Percentiles rank a stretch among this genome's conserved stretches.
These are phyloP conservation scores for Metschnikowia sp. DNA, from an alignment of 805 yeast species.

Conservation along the genomic window DNA sequence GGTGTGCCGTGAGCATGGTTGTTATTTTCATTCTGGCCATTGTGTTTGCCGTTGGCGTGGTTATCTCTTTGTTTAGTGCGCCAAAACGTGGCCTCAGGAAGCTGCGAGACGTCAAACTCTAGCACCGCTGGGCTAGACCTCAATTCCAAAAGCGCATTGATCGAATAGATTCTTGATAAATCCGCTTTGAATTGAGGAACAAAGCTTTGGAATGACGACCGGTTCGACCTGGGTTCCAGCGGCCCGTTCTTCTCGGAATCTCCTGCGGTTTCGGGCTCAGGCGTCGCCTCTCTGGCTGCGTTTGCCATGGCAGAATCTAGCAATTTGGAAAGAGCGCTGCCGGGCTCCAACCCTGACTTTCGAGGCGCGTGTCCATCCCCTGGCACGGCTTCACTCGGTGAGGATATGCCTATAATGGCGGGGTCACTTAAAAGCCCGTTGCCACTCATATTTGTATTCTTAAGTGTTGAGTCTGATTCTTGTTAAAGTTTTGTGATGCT, in stretches of 20 bases:
- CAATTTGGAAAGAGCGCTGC: conserved; percentile 38
- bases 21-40: neutral
- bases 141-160: conserved; percentile 29
- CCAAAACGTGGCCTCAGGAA: conserved; percentile 53
- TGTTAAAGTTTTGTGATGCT: too few relatives aligned
- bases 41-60: conserved; percentile 2
- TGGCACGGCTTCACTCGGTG: conserved; percentile 1
- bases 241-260: conserved; percentile 3
- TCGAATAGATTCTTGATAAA: conserved; percentile 21
- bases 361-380: neutral
- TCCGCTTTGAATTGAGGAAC: conserved; percentile 14
- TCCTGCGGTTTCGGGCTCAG: conserved; percentile 24
- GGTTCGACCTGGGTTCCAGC: conserved; percentile 6
- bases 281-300: conserved; percentile 44
- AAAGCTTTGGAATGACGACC: conserved; percentile 10
- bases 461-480: too few relatives aligned
- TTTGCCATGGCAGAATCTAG: conserved; percentile 46
- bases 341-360: conserved; percentile 24
- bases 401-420: conserved; percentile 16
- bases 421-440: conserved; percentile 15
- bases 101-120: conserved; percentile 25
- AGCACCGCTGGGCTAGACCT: conserved; percentile 35
- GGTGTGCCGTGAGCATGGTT: neutral
- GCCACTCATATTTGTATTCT: neutral
- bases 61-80: conserved; percentile 27